These are phyloP conservation scores for Micromonas pusilla DNA, from an alignment of 139 green algal genomes.

Conservation along the genomic window DNA sequence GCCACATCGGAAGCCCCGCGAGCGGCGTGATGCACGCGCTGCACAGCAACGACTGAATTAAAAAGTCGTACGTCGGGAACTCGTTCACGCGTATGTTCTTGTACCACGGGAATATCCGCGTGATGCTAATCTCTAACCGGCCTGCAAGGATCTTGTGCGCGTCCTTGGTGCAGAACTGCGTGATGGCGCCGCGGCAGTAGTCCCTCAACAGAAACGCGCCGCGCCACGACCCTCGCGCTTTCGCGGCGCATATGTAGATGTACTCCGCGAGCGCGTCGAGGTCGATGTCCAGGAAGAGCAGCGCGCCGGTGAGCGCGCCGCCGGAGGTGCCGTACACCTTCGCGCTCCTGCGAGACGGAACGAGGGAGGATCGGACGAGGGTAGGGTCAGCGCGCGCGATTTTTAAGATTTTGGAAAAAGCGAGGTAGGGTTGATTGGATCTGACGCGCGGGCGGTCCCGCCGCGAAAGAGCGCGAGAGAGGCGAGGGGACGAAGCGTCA, in stretches of 20 bases:
- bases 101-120: slow-evolving; percentile 6
- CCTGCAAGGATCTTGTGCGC: slow-evolving; percentile 10
- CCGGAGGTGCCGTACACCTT: slow-evolving; percentile 10
- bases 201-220: slow-evolving; percentile 10
- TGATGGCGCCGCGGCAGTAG: slow-evolving; percentile 21
- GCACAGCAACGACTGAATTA: slow-evolving; percentile 29
- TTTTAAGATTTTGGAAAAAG: no score
- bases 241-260: slow-evolving; percentile 15
- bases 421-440: no score
- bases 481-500: not conserved
- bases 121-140: slow-evolving; percentile 16
- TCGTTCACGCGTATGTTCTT: slow-evolving; percentile 16
- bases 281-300: slow-evolving; percentile 8
- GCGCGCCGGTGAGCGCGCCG: not conserved
- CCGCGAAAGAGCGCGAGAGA: no score
- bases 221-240: not conserved
- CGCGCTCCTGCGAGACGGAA: not conserved
- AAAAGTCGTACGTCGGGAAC: slow-evolving; percentile 20
- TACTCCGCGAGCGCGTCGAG: slow-evolving; percentile 28
- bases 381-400: not conserved
- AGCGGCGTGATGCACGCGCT: slow-evolving; percentile 30
- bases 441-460: no score
- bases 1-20: slow-evolving; percentile 24
- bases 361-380: no score
- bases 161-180: not conserved